A percentile compares a stretch with the other conserved stretches of the same genome.
Conservation (phyloP, 805 yeast genomes). For the Saturnispora sanitii region DNA sequence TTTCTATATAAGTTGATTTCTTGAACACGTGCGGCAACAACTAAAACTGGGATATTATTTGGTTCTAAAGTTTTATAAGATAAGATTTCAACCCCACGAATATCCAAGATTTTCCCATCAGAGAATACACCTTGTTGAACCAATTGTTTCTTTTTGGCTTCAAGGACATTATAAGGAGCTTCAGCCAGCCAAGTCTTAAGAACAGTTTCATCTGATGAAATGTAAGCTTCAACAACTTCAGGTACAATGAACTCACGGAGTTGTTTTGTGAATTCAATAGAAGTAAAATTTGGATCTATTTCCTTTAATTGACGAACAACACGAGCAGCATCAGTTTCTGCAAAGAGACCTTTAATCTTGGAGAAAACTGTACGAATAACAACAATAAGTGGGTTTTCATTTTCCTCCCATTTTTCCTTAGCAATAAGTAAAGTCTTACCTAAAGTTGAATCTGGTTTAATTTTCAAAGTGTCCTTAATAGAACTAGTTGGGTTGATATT, state of each 20-base stretch:
- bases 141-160: constrained; percentile 86
- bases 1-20: constrained; percentile 86
- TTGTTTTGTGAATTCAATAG: constrained; percentile 69
- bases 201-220: constrained; percentile 76
- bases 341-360: constrained; percentile 79
- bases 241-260: constrained; percentile 90
- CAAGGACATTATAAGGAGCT: constrained; percentile 92
- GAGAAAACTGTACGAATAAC: constrained; percentile 69
- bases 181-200: constrained; percentile 90
- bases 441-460: constrained; percentile 54
- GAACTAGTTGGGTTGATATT: constrained; percentile 53
- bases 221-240: constrained; percentile 90
- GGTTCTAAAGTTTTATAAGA: constrained; percentile 85
- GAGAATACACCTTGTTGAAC: constrained; percentile 85
- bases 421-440: constrained; percentile 56
- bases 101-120: constrained; percentile 85
- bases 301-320: constrained; percentile 78
- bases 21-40: constrained; percentile 92
- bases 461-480: constrained; percentile 49
- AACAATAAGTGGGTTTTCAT: constrained; percentile 84
- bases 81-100: constrained; percentile 88
- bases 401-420: constrained; percentile 78
- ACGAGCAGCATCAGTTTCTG: constrained; percentile 92
- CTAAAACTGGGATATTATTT: constrained; percentile 83
- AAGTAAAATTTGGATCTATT: constrained; percentile 82